Percentiles rank a stretch among this genome's conserved stretches.
Conservation (phyloP, 1,284 basidiomycete species). For the Ustilago loliicola region DNA sequence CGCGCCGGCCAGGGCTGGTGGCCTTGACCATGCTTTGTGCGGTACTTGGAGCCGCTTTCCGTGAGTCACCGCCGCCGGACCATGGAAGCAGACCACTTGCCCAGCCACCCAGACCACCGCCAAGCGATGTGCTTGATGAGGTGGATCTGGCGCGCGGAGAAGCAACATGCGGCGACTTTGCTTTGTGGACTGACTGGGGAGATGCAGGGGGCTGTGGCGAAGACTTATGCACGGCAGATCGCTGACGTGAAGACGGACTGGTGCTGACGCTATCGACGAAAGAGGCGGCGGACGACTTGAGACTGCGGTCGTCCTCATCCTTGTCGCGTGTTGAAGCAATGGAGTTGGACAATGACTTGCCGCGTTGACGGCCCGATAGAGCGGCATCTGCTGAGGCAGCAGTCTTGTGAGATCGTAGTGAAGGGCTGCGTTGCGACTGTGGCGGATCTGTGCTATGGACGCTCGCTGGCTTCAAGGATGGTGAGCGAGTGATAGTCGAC, state of each 20-base stretch:
- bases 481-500: conserved; percentile 26
- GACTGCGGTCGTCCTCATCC: conserved; percentile 27
- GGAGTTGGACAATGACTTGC: conserved; percentile 39
- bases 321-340: conserved; percentile 31
- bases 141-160: conserved; percentile 33
- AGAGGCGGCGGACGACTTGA: conserved; percentile 38
- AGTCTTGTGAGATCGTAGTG: conserved; percentile 31
- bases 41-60: conserved; percentile 48
- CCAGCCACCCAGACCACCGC: conserved; percentile 51
- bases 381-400: conserved; percentile 23
- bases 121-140: conserved; percentile 27
- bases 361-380: conserved; percentile 21
- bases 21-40: conserved; percentile 53
- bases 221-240: conserved; percentile 11
- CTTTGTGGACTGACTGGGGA: conserved; percentile 27
- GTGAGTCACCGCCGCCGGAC: conserved; percentile 39
- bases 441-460: conserved; percentile 20
- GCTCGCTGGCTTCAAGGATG: conserved; percentile 33
- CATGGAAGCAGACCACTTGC: conserved; percentile 56
- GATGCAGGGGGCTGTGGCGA: conserved; percentile 36
- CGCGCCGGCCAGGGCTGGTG: conserved; percentile 46
- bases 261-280: conserved; percentile 33
- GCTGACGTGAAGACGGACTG: conserved; percentile 28
- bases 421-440: conserved; percentile 27
- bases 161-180: conserved; percentile 21